Conservation (phyloP, 179 eudicot species). For the Vitellaria paradoxa region DNA sequence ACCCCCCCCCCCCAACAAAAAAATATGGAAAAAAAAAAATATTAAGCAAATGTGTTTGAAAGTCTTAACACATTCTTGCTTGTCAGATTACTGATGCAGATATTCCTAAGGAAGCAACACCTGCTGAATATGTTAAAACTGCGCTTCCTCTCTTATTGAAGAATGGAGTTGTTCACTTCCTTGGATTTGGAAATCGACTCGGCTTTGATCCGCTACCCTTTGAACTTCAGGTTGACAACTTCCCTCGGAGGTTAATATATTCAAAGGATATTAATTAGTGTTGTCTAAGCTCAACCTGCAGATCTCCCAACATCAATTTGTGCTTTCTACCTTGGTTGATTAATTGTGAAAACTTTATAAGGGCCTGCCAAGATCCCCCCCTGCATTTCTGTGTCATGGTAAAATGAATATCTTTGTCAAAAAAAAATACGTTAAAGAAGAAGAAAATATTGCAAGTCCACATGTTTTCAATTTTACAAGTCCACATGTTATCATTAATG, state of each 20-base stretch:
- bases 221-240: slow-evolving; percentile 60
- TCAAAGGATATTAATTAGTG: not conserved
- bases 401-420: no score
- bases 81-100: slow-evolving; percentile 85
- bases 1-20: not conserved
- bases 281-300: not conserved
- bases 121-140: slow-evolving; percentile 47
- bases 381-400: no score
- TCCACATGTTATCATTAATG: no score
- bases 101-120: slow-evolving; percentile 82
- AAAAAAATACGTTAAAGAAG: no score
- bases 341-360: no score
- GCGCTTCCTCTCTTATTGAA: slow-evolving; percentile 66
- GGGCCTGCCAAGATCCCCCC: no score
- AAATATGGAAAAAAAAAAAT: not conserved
- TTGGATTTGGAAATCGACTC: slow-evolving; percentile 90
- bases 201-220: slow-evolving; percentile 85
- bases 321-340: not conserved
- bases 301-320: not conserved
- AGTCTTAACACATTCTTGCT: slow-evolving; percentile 9
- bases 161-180: slow-evolving; percentile 79
- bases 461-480: no score
- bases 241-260: not conserved
- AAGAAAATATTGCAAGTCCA: no score
- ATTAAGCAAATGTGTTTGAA: not conserved